A percentile compares a stretch with the other conserved stretches of the same genome.
phyloP scores from a whole-genome alignment of 352 stramenopile species.

The Phytophthora gonapodyides region DNA sequence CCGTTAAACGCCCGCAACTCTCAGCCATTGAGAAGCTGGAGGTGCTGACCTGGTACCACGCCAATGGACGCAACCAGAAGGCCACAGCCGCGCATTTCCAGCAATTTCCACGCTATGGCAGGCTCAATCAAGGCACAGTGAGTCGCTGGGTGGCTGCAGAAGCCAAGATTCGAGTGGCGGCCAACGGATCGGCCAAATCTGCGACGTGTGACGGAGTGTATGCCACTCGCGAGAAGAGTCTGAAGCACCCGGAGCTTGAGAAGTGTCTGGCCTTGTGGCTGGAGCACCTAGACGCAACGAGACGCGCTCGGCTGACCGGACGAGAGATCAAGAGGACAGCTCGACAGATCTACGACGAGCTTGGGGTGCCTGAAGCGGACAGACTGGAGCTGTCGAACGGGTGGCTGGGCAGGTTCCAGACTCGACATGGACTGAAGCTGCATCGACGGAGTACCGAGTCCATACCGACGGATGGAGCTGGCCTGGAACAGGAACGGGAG shows the following conservation, averaged over 20 bases:
- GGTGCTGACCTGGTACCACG: slow-evolving; percentile 22
- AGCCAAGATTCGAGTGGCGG: slow-evolving; percentile 17
- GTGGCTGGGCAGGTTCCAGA: slow-evolving; percentile 26
- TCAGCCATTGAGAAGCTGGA: slow-evolving; percentile 8
- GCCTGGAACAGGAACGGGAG: too few relatives aligned
- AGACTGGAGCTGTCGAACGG: slow-evolving; percentile 34
- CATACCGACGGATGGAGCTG: neutral
- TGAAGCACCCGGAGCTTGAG: slow-evolving; percentile 30
- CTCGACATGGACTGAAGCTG: slow-evolving; percentile 22
- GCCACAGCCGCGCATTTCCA: slow-evolving; percentile 16
- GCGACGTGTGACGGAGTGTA: neutral
- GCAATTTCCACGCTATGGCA: slow-evolving; percentile 10
- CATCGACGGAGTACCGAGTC: neutral
- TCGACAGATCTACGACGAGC: slow-evolving; percentile 28
- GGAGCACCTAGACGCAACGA: slow-evolving; percentile 7
- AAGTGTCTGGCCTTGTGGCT: slow-evolving; percentile 28
- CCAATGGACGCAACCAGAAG: slow-evolving; percentile 23
- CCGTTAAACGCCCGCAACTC: slow-evolving; percentile 7
- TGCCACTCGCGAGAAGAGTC: slow-evolving; percentile 14
- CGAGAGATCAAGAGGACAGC: slow-evolving; percentile 28
- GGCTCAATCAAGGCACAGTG: slow-evolving; percentile 30
- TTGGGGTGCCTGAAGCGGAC: slow-evolving; percentile 14
- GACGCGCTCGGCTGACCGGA: slow-evolving; percentile 16
- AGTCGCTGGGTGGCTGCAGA: slow-evolving; percentile 28
- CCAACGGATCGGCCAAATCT: neutral